Evolutionary conservation across 352 stramenopile genomes (phyloP).

Genomic region (Phytophthora pisi): DNA sequence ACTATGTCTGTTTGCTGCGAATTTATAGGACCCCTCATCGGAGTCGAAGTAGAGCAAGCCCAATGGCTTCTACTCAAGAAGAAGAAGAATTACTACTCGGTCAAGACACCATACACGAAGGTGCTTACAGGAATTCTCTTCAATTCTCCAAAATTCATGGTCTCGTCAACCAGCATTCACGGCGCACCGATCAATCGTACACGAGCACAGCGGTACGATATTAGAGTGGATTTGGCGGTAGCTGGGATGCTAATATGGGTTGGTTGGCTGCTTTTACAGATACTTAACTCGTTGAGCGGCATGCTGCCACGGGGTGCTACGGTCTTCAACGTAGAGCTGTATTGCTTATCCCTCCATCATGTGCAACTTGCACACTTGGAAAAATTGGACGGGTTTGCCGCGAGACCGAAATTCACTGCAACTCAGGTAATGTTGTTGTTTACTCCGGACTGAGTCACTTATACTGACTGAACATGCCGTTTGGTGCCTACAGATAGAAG

Average conservation of each 20-base stretch:
- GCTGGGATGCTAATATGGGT: not conserved
- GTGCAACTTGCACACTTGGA: not conserved
- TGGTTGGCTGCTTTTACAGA: not conserved
- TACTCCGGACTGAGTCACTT: too few relatives aligned
- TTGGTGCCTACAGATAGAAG: not conserved
- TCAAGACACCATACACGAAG: not conserved
- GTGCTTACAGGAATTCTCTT: not conserved
- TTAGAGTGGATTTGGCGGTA: too few relatives aligned
- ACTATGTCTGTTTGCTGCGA: not conserved
- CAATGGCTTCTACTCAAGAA: not conserved
- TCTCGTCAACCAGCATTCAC: not conserved
- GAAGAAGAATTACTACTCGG: not conserved
- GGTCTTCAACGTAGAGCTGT: not conserved
- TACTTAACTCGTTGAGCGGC: not conserved
- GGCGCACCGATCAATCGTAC: not conserved
- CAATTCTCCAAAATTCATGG: not conserved
- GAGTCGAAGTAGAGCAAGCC: not conserved
- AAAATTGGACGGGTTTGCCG: not conserved
- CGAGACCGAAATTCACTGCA: not conserved
- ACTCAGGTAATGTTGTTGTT: not conserved
- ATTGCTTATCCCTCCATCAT: not conserved
- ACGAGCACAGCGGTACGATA: not conserved
- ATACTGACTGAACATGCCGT: too few relatives aligned
- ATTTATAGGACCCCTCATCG: not conserved
- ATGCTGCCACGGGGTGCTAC: not conserved